phyloP scores from a whole-genome alignment of 176 grass and related monocot species.

The Canna indica region DNA sequence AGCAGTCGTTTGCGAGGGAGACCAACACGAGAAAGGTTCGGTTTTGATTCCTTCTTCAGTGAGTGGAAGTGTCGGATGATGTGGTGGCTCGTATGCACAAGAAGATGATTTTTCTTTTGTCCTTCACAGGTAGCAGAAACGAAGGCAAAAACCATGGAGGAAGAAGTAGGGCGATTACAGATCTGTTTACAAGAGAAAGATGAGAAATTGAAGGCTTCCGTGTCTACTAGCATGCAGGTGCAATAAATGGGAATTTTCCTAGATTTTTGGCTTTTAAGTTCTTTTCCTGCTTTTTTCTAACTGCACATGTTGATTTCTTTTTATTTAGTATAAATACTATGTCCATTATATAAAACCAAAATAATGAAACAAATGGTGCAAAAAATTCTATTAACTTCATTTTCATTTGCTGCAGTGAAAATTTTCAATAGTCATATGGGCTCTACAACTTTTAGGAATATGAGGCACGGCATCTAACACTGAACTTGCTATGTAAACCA shows the following conservation, averaged over 20 bases:
- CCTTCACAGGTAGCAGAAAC: slow-evolving; percentile 42
- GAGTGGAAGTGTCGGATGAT: not conserved
- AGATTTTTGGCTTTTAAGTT: not conserved
- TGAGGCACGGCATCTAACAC: too few species aligned
- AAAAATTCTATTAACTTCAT: too few species aligned
- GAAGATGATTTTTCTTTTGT: not conserved
- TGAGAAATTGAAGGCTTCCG: slow-evolving; percentile 32
- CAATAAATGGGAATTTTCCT: not conserved
- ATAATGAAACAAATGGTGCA: too few species aligned
- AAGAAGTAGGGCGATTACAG: slow-evolving; percentile 60
- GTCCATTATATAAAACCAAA: not conserved
- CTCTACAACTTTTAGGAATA: too few species aligned
- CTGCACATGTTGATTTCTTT: not conserved
- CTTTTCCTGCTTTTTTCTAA: not conserved
- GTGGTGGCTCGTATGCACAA: not conserved
- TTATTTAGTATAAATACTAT: not conserved
- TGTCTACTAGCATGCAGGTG: slow-evolving; percentile 45
- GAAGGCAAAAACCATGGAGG: slow-evolving; percentile 63
- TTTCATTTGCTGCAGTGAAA: too few species aligned
- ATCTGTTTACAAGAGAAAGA: slow-evolving; percentile 55
- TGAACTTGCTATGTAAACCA: too few species aligned
- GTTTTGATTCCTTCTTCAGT: not conserved
- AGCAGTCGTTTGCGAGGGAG: slow-evolving; percentile 52
- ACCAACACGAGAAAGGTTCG: slow-evolving; percentile 45
- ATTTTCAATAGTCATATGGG: too few species aligned